phyloP scores from a whole-genome alignment of 768 basidiomycete species.

The Tricholoma bakamatsutake region DNA sequence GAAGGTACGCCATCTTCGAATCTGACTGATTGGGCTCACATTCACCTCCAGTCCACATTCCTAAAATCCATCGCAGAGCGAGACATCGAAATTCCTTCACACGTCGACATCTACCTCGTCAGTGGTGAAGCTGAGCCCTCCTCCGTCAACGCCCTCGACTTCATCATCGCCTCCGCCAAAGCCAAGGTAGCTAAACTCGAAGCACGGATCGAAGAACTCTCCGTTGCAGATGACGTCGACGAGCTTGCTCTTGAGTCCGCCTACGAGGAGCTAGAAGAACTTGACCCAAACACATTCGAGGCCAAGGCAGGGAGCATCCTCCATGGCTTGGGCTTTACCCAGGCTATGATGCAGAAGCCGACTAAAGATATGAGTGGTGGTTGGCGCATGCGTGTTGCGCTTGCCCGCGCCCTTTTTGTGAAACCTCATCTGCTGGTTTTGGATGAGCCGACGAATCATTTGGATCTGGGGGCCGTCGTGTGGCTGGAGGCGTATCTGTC shows the following conservation, averaged over 20 bases:
- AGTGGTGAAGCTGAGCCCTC: slow-evolving; percentile 94
- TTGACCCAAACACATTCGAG: slow-evolving; percentile 95
- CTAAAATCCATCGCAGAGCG: slow-evolving; percentile 93
- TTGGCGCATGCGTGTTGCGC: slow-evolving; percentile 98
- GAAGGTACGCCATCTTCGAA: slow-evolving; percentile 56
- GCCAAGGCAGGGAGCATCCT: slow-evolving; percentile 92
- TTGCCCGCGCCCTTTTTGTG: slow-evolving; percentile 92
- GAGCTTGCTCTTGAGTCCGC: slow-evolving; percentile 81
- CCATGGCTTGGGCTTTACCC: slow-evolving; percentile 93
- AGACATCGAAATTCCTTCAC: slow-evolving; percentile 89
- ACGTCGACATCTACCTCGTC: slow-evolving; percentile 98
- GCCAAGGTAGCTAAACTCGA: slow-evolving; percentile 93
- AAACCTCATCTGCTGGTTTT: slow-evolving; percentile 94
- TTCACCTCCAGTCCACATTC: slow-evolving; percentile 72
- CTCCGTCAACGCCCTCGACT: slow-evolving; percentile 94
- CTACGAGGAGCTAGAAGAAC: slow-evolving; percentile 95
- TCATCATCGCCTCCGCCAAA: slow-evolving; percentile 88
- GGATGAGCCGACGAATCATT: slow-evolving; percentile 89
- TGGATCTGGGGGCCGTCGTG: slow-evolving; percentile 96
- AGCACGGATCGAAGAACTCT: slow-evolving; percentile 89
- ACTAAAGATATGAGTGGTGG: slow-evolving; percentile 99
- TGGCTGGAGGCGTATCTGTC: slow-evolving; percentile 98
- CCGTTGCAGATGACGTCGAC: slow-evolving; percentile 83
- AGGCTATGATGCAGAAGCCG: slow-evolving; percentile 89
- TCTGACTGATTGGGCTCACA: not conserved